A percentile compares a stretch with the other conserved stretches of the same genome.
Conservation (phyloP, 257 asterid genomes). For the Primulina eburnea region DNA sequence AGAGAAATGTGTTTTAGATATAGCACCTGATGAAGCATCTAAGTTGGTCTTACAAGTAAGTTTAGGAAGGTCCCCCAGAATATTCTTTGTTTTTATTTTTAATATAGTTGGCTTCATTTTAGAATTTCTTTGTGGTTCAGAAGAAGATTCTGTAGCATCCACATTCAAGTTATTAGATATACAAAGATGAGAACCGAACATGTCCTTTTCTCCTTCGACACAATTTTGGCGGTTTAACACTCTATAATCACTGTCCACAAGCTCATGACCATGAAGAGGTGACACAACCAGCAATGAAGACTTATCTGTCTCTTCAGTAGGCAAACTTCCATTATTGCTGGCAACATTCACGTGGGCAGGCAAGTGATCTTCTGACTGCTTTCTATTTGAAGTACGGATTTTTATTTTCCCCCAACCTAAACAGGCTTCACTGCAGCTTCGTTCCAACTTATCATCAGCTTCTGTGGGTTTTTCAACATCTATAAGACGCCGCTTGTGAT, state of each 20-base stretch:
- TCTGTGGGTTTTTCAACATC: slow-evolving; percentile 35
- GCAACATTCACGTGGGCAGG: slow-evolving; percentile 29
- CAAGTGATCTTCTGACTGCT: slow-evolving; percentile 29
- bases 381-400: slow-evolving; percentile 41
- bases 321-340: slow-evolving; percentile 26
- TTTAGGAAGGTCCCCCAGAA: slow-evolving; percentile 34
- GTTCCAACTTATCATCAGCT: slow-evolving; percentile 30
- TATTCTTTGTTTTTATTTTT: slow-evolving; percentile 54
- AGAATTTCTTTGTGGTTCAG: slow-evolving; percentile 35
- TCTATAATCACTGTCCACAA: slow-evolving; percentile 30
- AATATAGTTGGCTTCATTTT: slow-evolving; percentile 48
- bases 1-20: slow-evolving; percentile 24
- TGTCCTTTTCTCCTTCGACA: slow-evolving; percentile 32
- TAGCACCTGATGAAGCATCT: slow-evolving; percentile 31
- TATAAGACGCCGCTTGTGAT: slow-evolving; percentile 23
- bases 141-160: slow-evolving; percentile 28
- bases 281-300: slow-evolving; percentile 30
- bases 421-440: slow-evolving; percentile 25
- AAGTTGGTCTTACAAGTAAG: slow-evolving; percentile 17
- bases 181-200: slow-evolving; percentile 28
- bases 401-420: slow-evolving; percentile 42
- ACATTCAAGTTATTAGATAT: slow-evolving; percentile 29
- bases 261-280: slow-evolving; percentile 30
- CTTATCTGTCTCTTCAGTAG: slow-evolving; percentile 28
- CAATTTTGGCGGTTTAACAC: slow-evolving; percentile 26